Percentiles rank a stretch among this genome's conserved stretches.
These are phyloP conservation scores for Melastoma candidum DNA, from an alignment of 441 rosid genomes.

Conservation along the genomic window DNA sequence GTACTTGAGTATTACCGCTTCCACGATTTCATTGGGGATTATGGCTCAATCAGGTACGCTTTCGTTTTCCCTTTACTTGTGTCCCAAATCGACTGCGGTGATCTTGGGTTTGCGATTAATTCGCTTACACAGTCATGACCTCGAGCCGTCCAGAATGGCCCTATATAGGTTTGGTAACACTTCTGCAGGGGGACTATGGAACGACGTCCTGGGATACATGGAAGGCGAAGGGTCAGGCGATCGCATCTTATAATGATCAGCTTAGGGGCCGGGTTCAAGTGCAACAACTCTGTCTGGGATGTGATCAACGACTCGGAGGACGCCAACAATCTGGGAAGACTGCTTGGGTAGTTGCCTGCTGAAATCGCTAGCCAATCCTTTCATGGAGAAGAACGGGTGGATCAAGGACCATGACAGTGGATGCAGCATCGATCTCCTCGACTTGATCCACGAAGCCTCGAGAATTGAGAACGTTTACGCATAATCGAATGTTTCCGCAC, in stretches of 20 bases:
- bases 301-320: conserved; percentile 40
- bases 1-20: too few species aligned
- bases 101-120: too few species aligned
- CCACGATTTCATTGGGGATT: too few species aligned
- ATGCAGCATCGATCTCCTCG: too few species aligned
- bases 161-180: conserved; percentile 73
- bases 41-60: too few species aligned
- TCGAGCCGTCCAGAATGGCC: conserved; percentile 67
- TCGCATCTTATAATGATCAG: conserved; percentile 55
- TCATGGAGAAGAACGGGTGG: conserved; percentile 49
- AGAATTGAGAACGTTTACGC: too few species aligned
- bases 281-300: conserved; percentile 74
- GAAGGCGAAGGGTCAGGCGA: conserved; percentile 67
- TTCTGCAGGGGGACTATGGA: conserved; percentile 65
- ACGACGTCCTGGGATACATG: conserved; percentile 63
- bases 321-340: conserved; percentile 52
- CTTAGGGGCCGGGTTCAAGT: conserved; percentile 76
- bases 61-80: too few species aligned
- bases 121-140: conserved; percentile 27
- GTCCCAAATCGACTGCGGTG: too few species aligned
- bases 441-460: too few species aligned
- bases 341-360: conserved; percentile 38
- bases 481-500: too few species aligned
- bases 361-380: conserved; percentile 27
- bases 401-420: conserved; percentile 20